Conservation (phyloP, 345 rosid genomes). For the Eucalyptus curtisii region DNA sequence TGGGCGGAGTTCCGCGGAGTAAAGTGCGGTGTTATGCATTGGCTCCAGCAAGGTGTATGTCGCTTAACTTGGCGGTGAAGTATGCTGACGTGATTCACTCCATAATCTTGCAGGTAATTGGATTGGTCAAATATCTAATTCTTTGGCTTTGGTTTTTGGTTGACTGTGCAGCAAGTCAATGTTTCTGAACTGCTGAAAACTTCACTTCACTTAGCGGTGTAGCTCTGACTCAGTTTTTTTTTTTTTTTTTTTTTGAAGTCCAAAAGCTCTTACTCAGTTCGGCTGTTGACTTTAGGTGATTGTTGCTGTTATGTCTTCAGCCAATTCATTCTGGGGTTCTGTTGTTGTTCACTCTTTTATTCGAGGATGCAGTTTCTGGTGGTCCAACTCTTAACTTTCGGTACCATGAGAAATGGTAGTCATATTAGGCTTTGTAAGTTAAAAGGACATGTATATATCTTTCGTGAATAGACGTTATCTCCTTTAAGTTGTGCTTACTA, state of each 20-base stretch:
- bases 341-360: not conserved
- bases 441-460: not conserved
- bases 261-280: not conserved
- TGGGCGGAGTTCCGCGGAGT: slow-evolving; percentile 69
- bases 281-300: not conserved
- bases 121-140: not conserved
- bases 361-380: not conserved
- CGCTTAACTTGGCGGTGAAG: slow-evolving; percentile 89
- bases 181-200: not conserved
- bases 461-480: not conserved
- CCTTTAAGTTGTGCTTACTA: not conserved
- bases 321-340: not conserved
- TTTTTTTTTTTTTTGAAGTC: accelerated
- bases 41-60: slow-evolving; percentile 98
- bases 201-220: not conserved
- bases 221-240: not conserved
- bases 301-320: not conserved
- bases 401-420: not conserved
- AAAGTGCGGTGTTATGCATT: slow-evolving; percentile 58
- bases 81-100: slow-evolving; percentile 90
- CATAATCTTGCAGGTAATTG: slow-evolving; percentile 69
- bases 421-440: not conserved
- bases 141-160: not conserved
- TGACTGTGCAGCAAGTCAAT: not conserved
- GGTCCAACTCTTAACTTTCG: not conserved